Conservation (phyloP, 495 filamentous ascomycete genomes). For the Ascodesmis nigricans region DNA sequence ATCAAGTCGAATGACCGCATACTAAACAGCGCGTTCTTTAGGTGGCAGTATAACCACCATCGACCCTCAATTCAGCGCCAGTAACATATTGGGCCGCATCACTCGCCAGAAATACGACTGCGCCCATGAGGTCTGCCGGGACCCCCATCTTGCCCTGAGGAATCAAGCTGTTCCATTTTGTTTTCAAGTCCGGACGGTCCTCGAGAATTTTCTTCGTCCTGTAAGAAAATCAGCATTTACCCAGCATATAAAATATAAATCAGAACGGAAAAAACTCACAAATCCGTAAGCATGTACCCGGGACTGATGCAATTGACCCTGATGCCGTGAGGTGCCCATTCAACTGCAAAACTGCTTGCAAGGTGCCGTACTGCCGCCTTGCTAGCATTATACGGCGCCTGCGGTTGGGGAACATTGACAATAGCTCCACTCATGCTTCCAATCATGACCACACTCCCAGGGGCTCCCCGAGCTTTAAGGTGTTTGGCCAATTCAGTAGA, state of each 20-base stretch:
- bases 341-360: slow-evolving; percentile 57
- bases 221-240: background rate
- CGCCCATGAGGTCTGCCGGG: slow-evolving; percentile 80
- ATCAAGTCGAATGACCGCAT: background rate
- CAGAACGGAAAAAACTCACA: slow-evolving; percentile 35
- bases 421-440: slow-evolving; percentile 83
- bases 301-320: slow-evolving; percentile 82
- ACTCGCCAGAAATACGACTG: slow-evolving; percentile 71
- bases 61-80: slow-evolving; percentile 71
- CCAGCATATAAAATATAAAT: background rate
- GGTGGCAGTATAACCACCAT: slow-evolving; percentile 77
- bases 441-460: slow-evolving; percentile 82
- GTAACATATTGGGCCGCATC: slow-evolving; percentile 76
- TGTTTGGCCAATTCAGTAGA: slow-evolving; percentile 70
- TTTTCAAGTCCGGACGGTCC: slow-evolving; percentile 67
- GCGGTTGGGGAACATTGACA: slow-evolving; percentile 86
- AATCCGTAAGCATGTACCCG: slow-evolving; percentile 81
- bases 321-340: slow-evolving; percentile 69
- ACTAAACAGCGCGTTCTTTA: slow-evolving; percentile 27
- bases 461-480: slow-evolving; percentile 54
- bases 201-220: slow-evolving; percentile 88
- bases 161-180: slow-evolving; percentile 76
- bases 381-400: slow-evolving; percentile 65
- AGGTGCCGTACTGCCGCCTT: slow-evolving; percentile 79
- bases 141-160: slow-evolving; percentile 81